These are phyloP conservation scores for Ustilago sp. DNA, from an alignment of 1,284 basidiomycete genomes.

Conservation along the genomic window DNA sequence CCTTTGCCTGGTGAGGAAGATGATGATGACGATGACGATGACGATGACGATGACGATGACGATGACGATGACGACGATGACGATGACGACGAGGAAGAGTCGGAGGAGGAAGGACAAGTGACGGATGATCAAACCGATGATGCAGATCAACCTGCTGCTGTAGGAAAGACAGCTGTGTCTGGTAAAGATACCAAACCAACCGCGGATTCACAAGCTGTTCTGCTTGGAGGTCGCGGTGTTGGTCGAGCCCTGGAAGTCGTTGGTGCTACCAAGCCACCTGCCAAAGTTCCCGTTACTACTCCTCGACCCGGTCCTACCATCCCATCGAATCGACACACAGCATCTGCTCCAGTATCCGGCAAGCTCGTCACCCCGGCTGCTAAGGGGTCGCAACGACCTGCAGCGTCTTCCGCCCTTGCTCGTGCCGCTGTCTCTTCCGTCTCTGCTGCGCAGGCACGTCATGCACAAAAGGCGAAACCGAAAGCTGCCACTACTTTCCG, in stretches of 20 bases:
- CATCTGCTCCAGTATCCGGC: constrained; percentile 31
- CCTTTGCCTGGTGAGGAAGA: constrained; percentile 74
- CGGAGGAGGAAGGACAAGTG: constrained; percentile 68
- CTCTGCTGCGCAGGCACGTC: constrained; percentile 38
- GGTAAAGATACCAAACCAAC: constrained; percentile 7
- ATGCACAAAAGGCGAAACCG: constrained; percentile 29
- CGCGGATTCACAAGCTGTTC: constrained; percentile 9
- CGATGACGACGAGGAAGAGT: constrained; percentile 62
- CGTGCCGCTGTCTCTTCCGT: constrained; percentile 48
- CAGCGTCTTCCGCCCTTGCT: constrained; percentile 50
- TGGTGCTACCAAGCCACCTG: constrained; percentile 40
- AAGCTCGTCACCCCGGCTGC: constrained; percentile 39
- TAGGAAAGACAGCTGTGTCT: constrained; percentile 12
- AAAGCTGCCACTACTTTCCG: constrained; percentile 45
- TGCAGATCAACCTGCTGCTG: background rate
- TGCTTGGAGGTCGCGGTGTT: constrained; percentile 25
- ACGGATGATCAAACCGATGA: constrained; percentile 39
- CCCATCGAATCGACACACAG: constrained; percentile 38
- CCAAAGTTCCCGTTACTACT: constrained; percentile 44
- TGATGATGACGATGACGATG: constrained; percentile 67
- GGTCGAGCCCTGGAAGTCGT: constrained; percentile 20
- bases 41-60: background rate
- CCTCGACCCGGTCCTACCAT: constrained; percentile 39
- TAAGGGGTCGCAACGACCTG: constrained; percentile 40
- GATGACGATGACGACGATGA: constrained; percentile 71